phyloP scores from a whole-genome alignment of 78 protist genomes.

The Speleostelium caveatum region DNA sequence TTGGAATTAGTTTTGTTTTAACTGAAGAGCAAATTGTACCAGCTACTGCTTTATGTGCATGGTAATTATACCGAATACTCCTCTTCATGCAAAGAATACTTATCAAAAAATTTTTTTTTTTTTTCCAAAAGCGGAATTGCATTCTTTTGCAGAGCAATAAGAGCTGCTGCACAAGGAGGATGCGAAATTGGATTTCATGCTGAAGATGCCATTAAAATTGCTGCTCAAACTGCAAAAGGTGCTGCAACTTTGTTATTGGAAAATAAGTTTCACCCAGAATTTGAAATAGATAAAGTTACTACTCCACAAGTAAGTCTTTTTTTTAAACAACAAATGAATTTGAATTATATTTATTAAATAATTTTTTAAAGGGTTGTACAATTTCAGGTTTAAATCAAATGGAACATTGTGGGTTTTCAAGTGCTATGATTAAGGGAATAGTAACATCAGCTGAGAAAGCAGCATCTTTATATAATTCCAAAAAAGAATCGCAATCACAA shows the following conservation, averaged over 20 bases:
- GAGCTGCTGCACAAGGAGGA: slow-evolving; percentile 84
- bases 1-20: slow-evolving; percentile 38
- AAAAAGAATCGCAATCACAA: slow-evolving; percentile 2
- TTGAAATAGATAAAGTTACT: slow-evolving; percentile 49
- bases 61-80: neutral
- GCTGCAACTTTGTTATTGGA: slow-evolving; percentile 67
- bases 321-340: neutral
- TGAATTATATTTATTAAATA: neutral
- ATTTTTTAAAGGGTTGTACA: slow-evolving; percentile 76
- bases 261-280: slow-evolving; percentile 69
- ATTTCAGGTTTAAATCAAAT: slow-evolving; percentile 80
- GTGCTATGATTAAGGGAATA: slow-evolving; percentile 81
- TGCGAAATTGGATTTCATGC: slow-evolving; percentile 81
- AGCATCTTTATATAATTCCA: slow-evolving; percentile 42
- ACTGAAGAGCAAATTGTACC: slow-evolving; percentile 81
- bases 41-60: slow-evolving; percentile 83
- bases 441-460: slow-evolving; percentile 82
- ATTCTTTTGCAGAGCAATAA: slow-evolving; percentile 75
- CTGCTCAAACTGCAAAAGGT: slow-evolving; percentile 84
- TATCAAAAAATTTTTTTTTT: neutral
- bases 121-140: slow-evolving; percentile 50
- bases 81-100: neutral
- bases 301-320: neutral
- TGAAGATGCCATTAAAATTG: slow-evolving; percentile 76
- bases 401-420: slow-evolving; percentile 81